Evolutionary conservation across 2,329 filamentous ascomycete species (phyloP).

Genomic region (Hypoxylon sp.): DNA sequence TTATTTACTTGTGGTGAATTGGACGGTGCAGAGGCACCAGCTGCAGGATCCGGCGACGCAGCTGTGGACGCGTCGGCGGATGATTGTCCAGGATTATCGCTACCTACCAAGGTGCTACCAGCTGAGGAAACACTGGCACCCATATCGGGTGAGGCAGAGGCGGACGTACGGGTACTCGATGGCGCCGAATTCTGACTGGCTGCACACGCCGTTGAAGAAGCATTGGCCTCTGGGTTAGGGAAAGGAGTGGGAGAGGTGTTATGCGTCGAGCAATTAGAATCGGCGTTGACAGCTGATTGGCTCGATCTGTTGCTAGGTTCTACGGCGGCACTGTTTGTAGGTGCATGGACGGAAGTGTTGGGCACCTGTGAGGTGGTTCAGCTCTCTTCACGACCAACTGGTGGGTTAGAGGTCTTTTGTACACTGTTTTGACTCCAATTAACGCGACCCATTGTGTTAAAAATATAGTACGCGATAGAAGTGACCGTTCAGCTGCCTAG

Average conservation of each 20-base stretch:
- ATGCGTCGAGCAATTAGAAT: neutral
- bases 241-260: neutral
- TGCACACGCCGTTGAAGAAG: neutral
- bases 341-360: neutral
- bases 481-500: neutral
- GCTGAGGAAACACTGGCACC: constrained; percentile 9
- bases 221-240: constrained; percentile 6
- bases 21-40: neutral
- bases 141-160: neutral
- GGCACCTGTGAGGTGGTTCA: neutral
- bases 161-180: neutral
- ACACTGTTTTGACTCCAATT: neutral
- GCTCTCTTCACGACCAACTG: neutral
- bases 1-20: neutral
- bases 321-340: neutral
- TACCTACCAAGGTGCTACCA: constrained; percentile 6
- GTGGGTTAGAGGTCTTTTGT: neutral
- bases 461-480: neutral
- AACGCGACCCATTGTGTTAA: neutral
- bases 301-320: neutral
- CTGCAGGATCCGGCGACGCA: neutral
- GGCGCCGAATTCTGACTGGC: neutral
- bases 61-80: neutral
- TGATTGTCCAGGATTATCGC: neutral
- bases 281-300: neutral